These are phyloP conservation scores for Acer saccharum DNA, from an alignment of 345 rosid genomes.

Conservation along the genomic window DNA sequence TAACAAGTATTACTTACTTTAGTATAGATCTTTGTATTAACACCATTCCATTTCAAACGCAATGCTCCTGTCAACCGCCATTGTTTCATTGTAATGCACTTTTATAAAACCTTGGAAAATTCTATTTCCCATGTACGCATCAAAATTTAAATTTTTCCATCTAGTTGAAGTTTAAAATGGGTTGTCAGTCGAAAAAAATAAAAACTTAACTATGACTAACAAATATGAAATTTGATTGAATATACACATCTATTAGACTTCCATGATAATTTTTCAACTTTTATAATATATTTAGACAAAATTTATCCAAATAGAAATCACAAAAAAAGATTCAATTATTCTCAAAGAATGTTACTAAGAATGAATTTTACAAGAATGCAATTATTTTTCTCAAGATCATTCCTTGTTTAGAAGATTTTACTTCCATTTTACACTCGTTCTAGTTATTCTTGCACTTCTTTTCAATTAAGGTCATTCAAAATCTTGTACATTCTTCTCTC, in stretches of 20 bases:
- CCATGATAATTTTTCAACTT: not conserved
- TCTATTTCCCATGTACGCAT: not conserved
- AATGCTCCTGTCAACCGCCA: too few relatives aligned
- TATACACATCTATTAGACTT: not conserved
- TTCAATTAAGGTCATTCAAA: not conserved
- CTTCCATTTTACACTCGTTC: not conserved
- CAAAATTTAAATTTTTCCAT: not conserved
- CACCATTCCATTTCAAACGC: too few relatives aligned
- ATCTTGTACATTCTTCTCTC: not conserved
- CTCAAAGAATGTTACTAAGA: not conserved
- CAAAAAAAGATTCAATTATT: conserved; percentile 8
- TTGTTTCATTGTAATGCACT: too few relatives aligned
- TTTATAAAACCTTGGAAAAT: not conserved
- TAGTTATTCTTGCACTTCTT: not conserved
- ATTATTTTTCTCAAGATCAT: not conserved
- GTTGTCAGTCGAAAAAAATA: not conserved
- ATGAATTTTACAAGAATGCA: not conserved
- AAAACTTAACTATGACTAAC: not conserved
- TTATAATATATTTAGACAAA: not conserved
- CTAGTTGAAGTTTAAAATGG: not conserved
- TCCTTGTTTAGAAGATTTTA: not conserved
- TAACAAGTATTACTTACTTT: not conserved
- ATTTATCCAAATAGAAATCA: not conserved
- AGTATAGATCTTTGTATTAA: too few relatives aligned
- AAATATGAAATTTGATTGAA: not conserved